Evolutionary conservation across 108 stramenopile species (phyloP).

Genomic region (Cyclotella cryptica): DNA sequence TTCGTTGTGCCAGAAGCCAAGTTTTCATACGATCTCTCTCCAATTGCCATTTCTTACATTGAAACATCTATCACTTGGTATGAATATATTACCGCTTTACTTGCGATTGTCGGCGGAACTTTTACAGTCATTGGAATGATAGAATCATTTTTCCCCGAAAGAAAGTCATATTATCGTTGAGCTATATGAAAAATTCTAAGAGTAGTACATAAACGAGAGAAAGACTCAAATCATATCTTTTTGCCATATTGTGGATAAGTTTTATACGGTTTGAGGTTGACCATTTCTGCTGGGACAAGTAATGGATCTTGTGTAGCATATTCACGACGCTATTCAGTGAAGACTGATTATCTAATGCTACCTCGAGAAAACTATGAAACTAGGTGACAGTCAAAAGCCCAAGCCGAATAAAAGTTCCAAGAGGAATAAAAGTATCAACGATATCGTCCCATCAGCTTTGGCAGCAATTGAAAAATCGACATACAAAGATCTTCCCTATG

Average conservation of each 20-base stretch:
- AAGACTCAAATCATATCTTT: too few relatives aligned
- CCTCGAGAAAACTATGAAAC: too few relatives aligned
- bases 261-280: too few relatives aligned
- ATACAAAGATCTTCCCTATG: conserved; percentile 27
- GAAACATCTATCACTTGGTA: conserved; percentile 76
- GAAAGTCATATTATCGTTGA: not conserved
- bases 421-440: too few relatives aligned
- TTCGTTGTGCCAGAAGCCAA: conserved; percentile 82
- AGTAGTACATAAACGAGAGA: too few relatives aligned
- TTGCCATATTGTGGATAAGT: too few relatives aligned
- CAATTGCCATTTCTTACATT: conserved; percentile 84
- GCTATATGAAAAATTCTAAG: not conserved
- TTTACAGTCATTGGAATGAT: conserved; percentile 95
- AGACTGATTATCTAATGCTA: too few relatives aligned
- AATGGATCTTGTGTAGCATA: too few relatives aligned
- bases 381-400: too few relatives aligned
- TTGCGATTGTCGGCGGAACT: conserved; percentile 96
- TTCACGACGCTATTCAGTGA: too few relatives aligned
- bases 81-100: conserved; percentile 92
- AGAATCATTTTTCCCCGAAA: conserved; percentile 43
- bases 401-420: too few relatives aligned
- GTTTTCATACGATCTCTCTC: conserved; percentile 86
- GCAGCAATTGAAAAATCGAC: conserved; percentile 8
- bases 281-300: too few relatives aligned
- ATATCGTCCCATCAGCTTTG: conserved; percentile 18